Evolutionary conservation across 1,139 yeast species (phyloP).

Genomic region (Hansenula lynferdii): DNA sequence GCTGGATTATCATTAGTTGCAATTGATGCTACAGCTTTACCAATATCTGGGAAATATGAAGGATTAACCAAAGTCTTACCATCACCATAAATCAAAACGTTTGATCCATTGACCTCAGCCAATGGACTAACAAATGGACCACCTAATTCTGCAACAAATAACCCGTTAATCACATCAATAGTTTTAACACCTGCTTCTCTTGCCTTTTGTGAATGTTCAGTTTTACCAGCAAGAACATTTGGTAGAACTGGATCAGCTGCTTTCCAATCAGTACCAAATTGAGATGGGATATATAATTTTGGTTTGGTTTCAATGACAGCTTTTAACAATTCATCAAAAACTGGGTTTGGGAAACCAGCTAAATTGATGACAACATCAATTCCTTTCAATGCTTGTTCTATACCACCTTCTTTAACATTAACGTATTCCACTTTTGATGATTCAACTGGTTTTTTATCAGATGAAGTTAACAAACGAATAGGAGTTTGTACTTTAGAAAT

Average conservation of each 20-base stretch:
- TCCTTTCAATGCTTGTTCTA: constrained; percentile 36
- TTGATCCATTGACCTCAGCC: constrained; percentile 29
- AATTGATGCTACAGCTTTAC: constrained; percentile 39
- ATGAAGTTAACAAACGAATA: constrained; percentile 45
- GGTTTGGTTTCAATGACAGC: constrained; percentile 40
- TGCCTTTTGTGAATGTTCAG: constrained; percentile 34
- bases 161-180: constrained; percentile 40
- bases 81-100: constrained; percentile 40
- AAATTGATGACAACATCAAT: constrained; percentile 49
- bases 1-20: constrained; percentile 32
- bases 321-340: constrained; percentile 26
- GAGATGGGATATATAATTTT: constrained; percentile 56
- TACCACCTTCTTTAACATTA: constrained; percentile 30
- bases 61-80: constrained; percentile 31
- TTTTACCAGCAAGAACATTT: constrained; percentile 35
- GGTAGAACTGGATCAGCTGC: constrained; percentile 27
- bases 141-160: constrained; percentile 28
- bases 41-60: constrained; percentile 42
- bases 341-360: constrained; percentile 26
- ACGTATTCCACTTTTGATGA: constrained; percentile 39
- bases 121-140: constrained; percentile 28
- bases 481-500: constrained; percentile 42
- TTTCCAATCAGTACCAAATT: constrained; percentile 47
- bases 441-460: constrained; percentile 30
- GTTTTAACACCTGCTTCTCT: constrained; percentile 46